Percentiles rank a stretch among this genome's conserved stretches.
Conservation (phyloP, 75 land plant species). For the Pseudotsuga menziesii region DNA sequence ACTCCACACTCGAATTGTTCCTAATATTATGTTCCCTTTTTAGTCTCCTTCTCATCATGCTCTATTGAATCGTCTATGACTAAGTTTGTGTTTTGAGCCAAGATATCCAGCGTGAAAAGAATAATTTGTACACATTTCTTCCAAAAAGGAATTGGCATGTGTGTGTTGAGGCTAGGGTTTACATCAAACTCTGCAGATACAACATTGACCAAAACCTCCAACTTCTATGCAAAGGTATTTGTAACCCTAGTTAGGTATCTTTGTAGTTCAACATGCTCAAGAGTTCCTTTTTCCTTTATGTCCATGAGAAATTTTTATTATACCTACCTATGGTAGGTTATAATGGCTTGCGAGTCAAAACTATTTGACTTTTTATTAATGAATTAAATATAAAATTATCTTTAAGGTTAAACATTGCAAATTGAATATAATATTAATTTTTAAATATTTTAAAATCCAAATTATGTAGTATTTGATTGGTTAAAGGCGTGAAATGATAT, state of each 20-base stretch:
- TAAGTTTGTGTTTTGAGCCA: slow-evolving; percentile 75
- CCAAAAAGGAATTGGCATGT: slow-evolving; percentile 83
- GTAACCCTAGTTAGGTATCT: slow-evolving; percentile 66
- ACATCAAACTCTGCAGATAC: slow-evolving; percentile 92
- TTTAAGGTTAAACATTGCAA: no score
- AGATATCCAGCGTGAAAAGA: slow-evolving; percentile 59
- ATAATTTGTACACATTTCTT: slow-evolving; percentile 74
- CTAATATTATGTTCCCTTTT: slow-evolving; percentile 63
- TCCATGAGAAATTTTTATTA: no score
- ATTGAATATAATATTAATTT: no score
- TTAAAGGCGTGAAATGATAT: no score
- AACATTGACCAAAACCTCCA: slow-evolving; percentile 69
- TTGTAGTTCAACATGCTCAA: slow-evolving; percentile 82
- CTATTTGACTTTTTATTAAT: no score
- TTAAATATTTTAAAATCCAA: no score
- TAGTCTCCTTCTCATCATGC: slow-evolving; percentile 80
- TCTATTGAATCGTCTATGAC: slow-evolving; percentile 65
- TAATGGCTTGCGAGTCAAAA: no score
- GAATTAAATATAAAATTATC: no score
- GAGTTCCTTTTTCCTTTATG: slow-evolving; percentile 75
- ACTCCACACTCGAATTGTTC: slow-evolving; percentile 83
- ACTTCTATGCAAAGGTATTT: slow-evolving; percentile 88
- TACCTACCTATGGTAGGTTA: no score
- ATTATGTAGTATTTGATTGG: no score
- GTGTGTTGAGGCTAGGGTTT: slow-evolving; percentile 67